Conservation (phyloP, 345 rosid genomes). For the Citrus maxima region DNA sequence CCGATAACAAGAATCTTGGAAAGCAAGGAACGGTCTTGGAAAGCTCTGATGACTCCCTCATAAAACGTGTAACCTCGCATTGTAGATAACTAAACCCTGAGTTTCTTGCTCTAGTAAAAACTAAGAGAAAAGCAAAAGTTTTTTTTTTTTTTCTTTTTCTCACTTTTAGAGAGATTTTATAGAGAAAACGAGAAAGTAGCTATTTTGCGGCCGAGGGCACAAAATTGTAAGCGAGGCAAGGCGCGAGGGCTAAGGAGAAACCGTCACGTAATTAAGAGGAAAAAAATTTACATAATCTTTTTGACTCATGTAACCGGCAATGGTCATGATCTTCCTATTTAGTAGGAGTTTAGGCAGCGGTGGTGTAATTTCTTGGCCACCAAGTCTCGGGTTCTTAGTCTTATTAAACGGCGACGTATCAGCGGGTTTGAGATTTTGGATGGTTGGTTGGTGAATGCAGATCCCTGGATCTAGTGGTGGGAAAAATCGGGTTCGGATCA, state of each 20-base stretch:
- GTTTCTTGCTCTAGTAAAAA: not conserved
- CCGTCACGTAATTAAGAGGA: not conserved
- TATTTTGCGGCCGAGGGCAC: not conserved
- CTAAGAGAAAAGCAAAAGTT: not conserved
- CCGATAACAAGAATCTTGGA: slow-evolving; percentile 50
- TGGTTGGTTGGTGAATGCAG: too few relatives aligned
- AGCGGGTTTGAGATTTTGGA: too few relatives aligned
- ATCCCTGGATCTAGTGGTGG: too few relatives aligned
- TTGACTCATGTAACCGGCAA: not conserved
- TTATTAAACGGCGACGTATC: too few relatives aligned
- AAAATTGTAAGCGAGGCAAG: not conserved
- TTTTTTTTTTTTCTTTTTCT: too few relatives aligned
- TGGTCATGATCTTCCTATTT: not conserved
- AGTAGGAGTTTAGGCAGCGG: not conserved
- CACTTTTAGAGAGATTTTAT: not conserved
- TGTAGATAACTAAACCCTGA: not conserved
- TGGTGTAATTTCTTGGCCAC: not conserved
- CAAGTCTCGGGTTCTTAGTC: not conserved
- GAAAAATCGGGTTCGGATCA: too few relatives aligned
- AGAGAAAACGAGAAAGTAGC: slow-evolving; percentile 19
- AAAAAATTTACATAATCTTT: not conserved
- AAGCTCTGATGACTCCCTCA: slow-evolving; percentile 34
- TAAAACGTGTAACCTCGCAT: slow-evolving; percentile 40
- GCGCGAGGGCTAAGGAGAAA: not conserved
- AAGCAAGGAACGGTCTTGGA: slow-evolving; percentile 41